Evolutionary conservation across 306 rosid genomes (phyloP).

Genomic region (Carpinus fangiana): DNA sequence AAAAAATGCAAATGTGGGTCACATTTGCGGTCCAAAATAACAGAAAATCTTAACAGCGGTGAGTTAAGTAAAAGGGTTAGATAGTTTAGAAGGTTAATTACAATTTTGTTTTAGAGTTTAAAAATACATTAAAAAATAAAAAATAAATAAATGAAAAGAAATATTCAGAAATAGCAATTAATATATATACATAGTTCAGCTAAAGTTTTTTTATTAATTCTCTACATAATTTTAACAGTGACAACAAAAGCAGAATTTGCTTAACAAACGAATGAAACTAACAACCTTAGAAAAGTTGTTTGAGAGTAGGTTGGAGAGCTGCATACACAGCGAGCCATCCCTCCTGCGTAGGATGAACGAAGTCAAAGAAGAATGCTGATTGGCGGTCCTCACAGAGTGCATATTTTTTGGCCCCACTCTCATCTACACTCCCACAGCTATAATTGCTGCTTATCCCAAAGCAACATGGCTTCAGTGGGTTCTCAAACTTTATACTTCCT

Average conservation of each 20-base stretch:
- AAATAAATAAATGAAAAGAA: too few relatives aligned
- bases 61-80: too few relatives aligned
- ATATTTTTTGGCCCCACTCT: slow-evolving; percentile 51
- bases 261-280: background rate
- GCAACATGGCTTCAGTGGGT: slow-evolving; percentile 73
- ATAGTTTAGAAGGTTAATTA: too few relatives aligned
- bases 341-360: slow-evolving; percentile 70
- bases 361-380: slow-evolving; percentile 84
- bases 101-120: too few relatives aligned
- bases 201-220: too few relatives aligned
- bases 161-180: too few relatives aligned
- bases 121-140: too few relatives aligned
- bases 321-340: slow-evolving; percentile 80
- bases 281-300: slow-evolving; percentile 17
- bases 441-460: slow-evolving; percentile 46
- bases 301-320: slow-evolving; percentile 36
- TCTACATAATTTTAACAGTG: too few relatives aligned
- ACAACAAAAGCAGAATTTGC: background rate
- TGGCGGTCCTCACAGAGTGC: slow-evolving; percentile 55
- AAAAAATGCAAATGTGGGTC: too few relatives aligned
- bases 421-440: slow-evolving; percentile 66
- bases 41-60: too few relatives aligned
- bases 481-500: slow-evolving; percentile 37
- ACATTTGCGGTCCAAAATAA: too few relatives aligned
- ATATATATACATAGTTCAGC: too few relatives aligned